phyloP scores from a whole-genome alignment of 139 green algal species.

The Raphidocelis subcapitata region DNA sequence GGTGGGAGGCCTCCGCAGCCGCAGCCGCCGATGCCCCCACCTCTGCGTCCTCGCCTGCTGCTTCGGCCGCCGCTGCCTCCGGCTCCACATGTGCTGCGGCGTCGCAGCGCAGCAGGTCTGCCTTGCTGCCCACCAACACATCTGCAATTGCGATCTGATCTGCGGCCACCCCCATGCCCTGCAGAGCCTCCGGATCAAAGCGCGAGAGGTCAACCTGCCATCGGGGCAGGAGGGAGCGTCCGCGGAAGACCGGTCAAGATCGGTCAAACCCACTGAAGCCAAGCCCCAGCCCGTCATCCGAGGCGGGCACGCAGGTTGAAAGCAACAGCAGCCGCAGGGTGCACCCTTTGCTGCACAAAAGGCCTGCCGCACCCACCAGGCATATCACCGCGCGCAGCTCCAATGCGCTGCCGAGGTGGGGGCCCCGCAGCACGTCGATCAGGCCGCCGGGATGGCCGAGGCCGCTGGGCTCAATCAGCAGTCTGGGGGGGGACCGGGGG shows the following conservation, averaged over 20 bases:
- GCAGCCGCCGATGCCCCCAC: no score
- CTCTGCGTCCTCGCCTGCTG: background rate
- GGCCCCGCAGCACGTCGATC: conserved; percentile 47
- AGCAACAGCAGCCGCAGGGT: background rate
- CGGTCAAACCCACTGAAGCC: no score
- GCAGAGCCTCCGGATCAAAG: conserved; percentile 10
- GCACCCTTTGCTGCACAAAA: background rate
- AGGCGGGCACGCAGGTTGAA: no score
- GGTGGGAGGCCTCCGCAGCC: no score
- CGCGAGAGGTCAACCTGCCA: conserved; percentile 20
- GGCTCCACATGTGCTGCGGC: background rate
- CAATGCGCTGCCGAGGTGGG: conserved; percentile 47
- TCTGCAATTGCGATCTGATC: conserved; percentile 57
- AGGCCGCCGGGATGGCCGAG: conserved; percentile 63
- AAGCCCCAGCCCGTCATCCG: no score
- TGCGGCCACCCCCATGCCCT: background rate
- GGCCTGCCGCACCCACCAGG: conserved; percentile 36
- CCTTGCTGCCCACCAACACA: conserved; percentile 56
- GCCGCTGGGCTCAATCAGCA: conserved; percentile 62
- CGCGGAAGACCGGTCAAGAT: no score
- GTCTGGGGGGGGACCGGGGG: background rate
- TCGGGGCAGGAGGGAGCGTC: no score
- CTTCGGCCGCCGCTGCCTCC: background rate
- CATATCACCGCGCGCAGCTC: conserved; percentile 50
- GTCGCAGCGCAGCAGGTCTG: conserved; percentile 27